phyloP scores from a whole-genome alignment of 108 stramenopile species.

The Aureococcus anophagefferens region DNA sequence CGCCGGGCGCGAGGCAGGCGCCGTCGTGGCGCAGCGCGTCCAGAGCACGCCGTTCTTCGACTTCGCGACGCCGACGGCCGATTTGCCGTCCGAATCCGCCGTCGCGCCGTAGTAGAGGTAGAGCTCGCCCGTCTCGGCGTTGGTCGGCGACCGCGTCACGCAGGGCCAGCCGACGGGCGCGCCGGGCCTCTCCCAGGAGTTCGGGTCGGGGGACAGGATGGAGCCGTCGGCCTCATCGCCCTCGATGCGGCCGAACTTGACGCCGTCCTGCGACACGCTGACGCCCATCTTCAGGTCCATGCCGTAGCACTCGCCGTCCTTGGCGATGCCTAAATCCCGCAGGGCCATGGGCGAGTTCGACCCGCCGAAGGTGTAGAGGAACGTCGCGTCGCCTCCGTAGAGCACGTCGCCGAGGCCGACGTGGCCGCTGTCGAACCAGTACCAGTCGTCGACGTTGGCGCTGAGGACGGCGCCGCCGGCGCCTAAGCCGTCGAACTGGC shows the following conservation, averaged over 20 bases:
- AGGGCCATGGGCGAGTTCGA: not conserved
- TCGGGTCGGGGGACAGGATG: not conserved
- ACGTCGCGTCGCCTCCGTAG: not conserved
- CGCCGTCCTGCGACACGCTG: not conserved
- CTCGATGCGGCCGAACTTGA: not conserved
- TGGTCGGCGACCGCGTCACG: not conserved
- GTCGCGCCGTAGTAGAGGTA: not conserved
- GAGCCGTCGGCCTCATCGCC: not conserved
- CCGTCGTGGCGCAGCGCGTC: not conserved
- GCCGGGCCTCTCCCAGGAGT: not conserved
- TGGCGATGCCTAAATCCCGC: not conserved
- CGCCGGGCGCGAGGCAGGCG: not conserved
- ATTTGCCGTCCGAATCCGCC: not conserved
- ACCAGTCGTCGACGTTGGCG: not conserved
- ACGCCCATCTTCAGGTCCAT: not conserved
- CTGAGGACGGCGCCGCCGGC: not conserved
- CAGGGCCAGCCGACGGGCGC: not conserved
- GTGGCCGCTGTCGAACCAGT: not conserved
- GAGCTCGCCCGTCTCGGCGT: not conserved
- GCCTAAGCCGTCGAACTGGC: not conserved
- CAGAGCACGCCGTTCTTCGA: not conserved
- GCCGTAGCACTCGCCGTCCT: not conserved
- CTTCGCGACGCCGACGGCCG: not conserved
- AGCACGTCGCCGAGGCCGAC: not conserved
- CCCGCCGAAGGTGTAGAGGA: not conserved